These are phyloP conservation scores for Lomentospora prolificans DNA, from an alignment of 2,329 filamentous ascomycete species.

Conservation along the genomic window DNA sequence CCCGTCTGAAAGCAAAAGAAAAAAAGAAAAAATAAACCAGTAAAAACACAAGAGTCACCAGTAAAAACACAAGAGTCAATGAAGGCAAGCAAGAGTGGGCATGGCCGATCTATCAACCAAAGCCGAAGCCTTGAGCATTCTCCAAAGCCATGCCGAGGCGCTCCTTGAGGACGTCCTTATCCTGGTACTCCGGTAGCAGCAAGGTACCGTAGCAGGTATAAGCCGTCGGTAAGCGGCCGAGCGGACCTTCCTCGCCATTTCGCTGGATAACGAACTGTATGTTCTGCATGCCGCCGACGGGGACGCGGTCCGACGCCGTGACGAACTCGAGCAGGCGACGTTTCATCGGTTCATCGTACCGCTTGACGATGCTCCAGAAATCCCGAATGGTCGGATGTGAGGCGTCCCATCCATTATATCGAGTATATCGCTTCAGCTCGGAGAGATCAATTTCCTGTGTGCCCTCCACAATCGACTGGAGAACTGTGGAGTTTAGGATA, in stretches of 20 bases:
- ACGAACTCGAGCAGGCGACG: conserved; percentile 82
- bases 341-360: conserved; percentile 59
- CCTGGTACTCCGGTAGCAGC: conserved; percentile 72
- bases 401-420: conserved; percentile 73
- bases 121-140: conserved; percentile 83
- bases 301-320: conserved; percentile 82
- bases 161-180: conserved; percentile 57
- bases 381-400: conserved; percentile 59
- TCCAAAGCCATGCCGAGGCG: conserved; percentile 78
- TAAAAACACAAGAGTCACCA: background rate
- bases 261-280: conserved; percentile 76
- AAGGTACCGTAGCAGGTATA: conserved; percentile 91
- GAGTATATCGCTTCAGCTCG: conserved; percentile 59
- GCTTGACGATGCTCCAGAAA: conserved; percentile 76
- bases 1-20: too few relatives aligned
- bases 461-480: conserved; percentile 78
- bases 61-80: background rate
- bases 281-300: conserved; percentile 74
- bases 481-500: conserved; percentile 58
- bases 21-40: background rate
- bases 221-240: conserved; percentile 65
- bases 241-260: conserved; percentile 53
- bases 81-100: background rate
- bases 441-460: conserved; percentile 68
- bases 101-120: conserved; percentile 40